Evolutionary conservation across 495 filamentous ascomycete species (phyloP).

Genomic region (Terfezia boudieri): DNA sequence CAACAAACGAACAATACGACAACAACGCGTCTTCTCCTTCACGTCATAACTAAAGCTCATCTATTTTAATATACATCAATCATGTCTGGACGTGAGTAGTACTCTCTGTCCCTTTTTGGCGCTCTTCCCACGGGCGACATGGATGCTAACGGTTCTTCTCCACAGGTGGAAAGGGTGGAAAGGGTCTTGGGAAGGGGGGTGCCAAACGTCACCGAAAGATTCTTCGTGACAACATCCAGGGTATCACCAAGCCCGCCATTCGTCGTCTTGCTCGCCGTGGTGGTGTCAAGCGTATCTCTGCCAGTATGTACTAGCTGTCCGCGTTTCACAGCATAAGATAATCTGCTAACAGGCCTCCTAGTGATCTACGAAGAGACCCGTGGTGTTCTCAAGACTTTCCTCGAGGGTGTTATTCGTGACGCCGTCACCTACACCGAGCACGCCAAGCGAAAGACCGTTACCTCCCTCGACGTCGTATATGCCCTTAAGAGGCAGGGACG

Average conservation of each 20-base stretch:
- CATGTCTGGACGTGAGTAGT: constrained; percentile 70
- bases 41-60: background rate
- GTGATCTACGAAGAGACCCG: constrained; percentile 99
- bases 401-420: constrained; percentile 98
- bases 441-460: constrained; percentile 95
- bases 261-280: constrained; percentile 98
- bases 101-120: background rate
- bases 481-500: constrained; percentile 87
- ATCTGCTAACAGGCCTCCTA: constrained; percentile 7
- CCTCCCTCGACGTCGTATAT: constrained; percentile 85
- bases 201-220: constrained; percentile 98
- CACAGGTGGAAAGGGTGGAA: constrained; percentile 82
- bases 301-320: constrained; percentile 34
- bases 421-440: constrained; percentile 97
- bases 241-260: constrained; percentile 99
- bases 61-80: constrained; percentile 21
- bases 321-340: background rate
- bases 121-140: too few species aligned
- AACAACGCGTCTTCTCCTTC: constrained; percentile 19
- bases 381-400: constrained; percentile 99
- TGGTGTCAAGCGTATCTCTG: constrained; percentile 99
- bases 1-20: constrained; percentile 8
- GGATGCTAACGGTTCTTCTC: background rate
- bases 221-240: constrained; percentile 96
- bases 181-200: constrained; percentile 71